Conservation (phyloP, 768 basidiomycete species). For the Phaeotremella fagi region DNA sequence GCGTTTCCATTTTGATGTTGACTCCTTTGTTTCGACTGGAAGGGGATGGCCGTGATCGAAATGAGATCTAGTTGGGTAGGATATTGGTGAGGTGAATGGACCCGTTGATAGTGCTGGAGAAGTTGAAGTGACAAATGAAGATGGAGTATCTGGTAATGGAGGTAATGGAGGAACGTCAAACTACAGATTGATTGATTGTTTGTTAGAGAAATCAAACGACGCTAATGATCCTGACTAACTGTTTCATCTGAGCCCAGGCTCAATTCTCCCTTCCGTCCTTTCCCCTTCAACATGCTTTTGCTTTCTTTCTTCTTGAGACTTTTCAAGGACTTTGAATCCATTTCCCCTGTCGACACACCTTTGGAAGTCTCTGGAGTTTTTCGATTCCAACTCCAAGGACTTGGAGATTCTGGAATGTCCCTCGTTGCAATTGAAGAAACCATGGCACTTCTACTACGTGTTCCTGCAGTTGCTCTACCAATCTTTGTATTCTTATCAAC, state of each 20-base stretch:
- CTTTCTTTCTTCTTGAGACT: conserved; percentile 29
- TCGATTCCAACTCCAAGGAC: conserved; percentile 1
- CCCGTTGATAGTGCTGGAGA: conserved; percentile 15
- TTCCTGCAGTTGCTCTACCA: not conserved
- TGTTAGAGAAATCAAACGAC: too few species aligned
- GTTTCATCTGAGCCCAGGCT: conserved; percentile 28
- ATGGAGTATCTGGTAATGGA: conserved; percentile 30
- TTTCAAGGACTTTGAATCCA: conserved; percentile 1
- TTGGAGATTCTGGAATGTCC: not conserved
- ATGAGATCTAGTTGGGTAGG: conserved; percentile 15
- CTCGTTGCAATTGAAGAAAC: conserved; percentile 3
- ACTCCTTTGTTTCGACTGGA: not conserved
- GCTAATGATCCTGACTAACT: too few species aligned
- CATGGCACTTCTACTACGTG: conserved; percentile 9
- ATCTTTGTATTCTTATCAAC: not conserved
- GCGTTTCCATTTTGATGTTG: conserved; percentile 33
- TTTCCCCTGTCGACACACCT: not conserved
- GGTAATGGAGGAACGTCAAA: conserved; percentile 27
- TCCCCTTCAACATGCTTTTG: conserved; percentile 24
- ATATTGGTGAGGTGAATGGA: conserved; percentile 11
- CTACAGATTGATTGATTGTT: too few species aligned
- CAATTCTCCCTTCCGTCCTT: conserved; percentile 33
- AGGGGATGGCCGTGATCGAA: conserved; percentile 1
- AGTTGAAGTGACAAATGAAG: conserved; percentile 22
- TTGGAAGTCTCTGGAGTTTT: not conserved